Evolutionary conservation across 129 eudicot genomes (phyloP).

Genomic region (Helichrysum umbraculigerum): DNA sequence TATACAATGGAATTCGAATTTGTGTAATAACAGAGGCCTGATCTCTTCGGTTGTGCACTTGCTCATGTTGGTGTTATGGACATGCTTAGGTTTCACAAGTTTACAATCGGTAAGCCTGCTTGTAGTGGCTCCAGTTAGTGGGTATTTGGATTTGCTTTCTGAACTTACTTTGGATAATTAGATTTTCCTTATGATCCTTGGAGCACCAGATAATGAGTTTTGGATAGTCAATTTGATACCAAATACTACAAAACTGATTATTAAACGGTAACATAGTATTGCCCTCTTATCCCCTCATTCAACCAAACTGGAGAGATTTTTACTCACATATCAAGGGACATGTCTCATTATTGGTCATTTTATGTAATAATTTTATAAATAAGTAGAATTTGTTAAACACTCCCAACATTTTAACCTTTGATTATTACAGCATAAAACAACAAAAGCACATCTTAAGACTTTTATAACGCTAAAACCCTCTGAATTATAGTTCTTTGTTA

Average conservation of each 20-base stretch:
- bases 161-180: not conserved
- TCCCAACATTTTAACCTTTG: not conserved
- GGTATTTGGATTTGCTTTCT: not conserved
- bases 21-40: conserved; percentile 74
- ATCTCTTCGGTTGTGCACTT: conserved; percentile 95
- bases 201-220: conserved; percentile 6
- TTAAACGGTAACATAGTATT: not conserved
- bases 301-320: not conserved
- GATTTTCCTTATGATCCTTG: not conserved
- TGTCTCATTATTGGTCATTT: not conserved
- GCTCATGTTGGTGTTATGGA: conserved; percentile 99
- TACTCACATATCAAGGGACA: not conserved
- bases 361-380: not conserved
- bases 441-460: not conserved
- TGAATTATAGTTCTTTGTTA: not conserved
- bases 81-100: conserved; percentile 98
- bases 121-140: not conserved
- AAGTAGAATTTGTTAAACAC: not conserved
- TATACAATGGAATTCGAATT: not conserved
- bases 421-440: not conserved
- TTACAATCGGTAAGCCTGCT: conserved; percentile 71
- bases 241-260: not conserved
- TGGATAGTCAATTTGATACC: not conserved
- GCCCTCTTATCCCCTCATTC: not conserved
- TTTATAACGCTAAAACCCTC: conserved; percentile 2